phyloP scores from a whole-genome alignment of 768 basidiomycete species.

The Mycena galericulata region DNA sequence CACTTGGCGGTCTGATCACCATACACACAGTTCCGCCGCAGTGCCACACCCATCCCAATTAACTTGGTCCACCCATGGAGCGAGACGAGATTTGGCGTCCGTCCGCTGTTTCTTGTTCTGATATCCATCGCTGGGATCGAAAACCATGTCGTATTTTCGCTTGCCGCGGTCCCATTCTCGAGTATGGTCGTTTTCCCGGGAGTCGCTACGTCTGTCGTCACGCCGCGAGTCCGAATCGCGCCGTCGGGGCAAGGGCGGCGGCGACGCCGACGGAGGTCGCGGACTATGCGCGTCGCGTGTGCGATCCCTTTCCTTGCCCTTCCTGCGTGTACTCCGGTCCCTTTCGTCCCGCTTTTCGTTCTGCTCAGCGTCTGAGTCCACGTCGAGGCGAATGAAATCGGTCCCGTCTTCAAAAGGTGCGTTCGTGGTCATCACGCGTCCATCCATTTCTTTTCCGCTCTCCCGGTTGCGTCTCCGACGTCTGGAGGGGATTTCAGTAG shows the following conservation, averaged over 20 bases:
- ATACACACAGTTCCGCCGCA: conserved; percentile 83
- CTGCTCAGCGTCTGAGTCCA: conserved; percentile 21
- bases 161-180: conserved; percentile 49
- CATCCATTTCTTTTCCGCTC: conserved; percentile 16
- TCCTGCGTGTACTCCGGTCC: background rate
- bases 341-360: background rate
- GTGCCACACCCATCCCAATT: conserved; percentile 82
- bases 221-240: conserved; percentile 11
- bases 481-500: conserved; percentile 26
- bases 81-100: conserved; percentile 64
- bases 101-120: conserved; percentile 65
- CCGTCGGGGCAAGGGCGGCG: conserved; percentile 16
- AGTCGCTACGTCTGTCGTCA: conserved; percentile 36
- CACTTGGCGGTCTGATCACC: conserved; percentile 1
- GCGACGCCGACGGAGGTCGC: conserved; percentile 14
- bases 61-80: conserved; percentile 78
- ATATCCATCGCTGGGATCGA: conserved; percentile 63
- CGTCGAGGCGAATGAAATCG: conserved; percentile 18
- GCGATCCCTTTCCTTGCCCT: conserved; percentile 8
- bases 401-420: conserved; percentile 20
- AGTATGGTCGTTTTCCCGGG: conserved; percentile 9
- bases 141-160: conserved; percentile 57
- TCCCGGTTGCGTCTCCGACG: conserved; percentile 22
- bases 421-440: background rate
- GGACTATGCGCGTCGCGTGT: conserved; percentile 17